phyloP scores from a whole-genome alignment of 202 grass and related monocot genomes.

The Schoenoplectus tabernaemontani region DNA sequence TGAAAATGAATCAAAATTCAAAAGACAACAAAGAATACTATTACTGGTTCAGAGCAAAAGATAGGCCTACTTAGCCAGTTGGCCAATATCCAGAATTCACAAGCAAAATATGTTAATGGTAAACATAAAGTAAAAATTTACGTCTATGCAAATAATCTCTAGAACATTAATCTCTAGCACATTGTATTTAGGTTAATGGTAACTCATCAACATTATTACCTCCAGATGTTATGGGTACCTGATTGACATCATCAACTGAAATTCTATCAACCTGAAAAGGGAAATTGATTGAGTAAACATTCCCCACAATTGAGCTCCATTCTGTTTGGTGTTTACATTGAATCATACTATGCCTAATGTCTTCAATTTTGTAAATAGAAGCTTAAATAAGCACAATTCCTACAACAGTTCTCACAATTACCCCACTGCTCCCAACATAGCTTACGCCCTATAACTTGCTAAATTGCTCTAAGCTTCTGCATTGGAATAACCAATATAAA shows the following conservation, averaged over 20 bases:
- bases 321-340: neutral
- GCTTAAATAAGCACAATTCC: constrained; percentile 4
- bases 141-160: neutral
- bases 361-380: neutral
- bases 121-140: neutral
- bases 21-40: neutral
- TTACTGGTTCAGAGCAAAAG: neutral
- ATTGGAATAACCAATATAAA: too few relatives aligned
- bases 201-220: constrained; percentile 33
- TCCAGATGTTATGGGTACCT: constrained; percentile 18
- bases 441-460: too few relatives aligned
- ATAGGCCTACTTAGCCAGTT: neutral
- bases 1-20: neutral
- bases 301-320: neutral
- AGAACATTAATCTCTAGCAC: neutral
- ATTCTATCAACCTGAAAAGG: constrained; percentile 31
- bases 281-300: constrained; percentile 15
- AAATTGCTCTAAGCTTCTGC: too few relatives aligned
- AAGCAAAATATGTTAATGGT: neutral
- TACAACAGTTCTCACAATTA: neutral
- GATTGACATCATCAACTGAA: constrained; percentile 20
- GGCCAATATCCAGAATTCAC: neutral
- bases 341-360: neutral
- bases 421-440: too few relatives aligned
- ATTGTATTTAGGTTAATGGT: neutral